These are phyloP conservation scores for Cutaneotrichosporon sp. DNA, from an alignment of 1,284 basidiomycete genomes.

Conservation along the genomic window DNA sequence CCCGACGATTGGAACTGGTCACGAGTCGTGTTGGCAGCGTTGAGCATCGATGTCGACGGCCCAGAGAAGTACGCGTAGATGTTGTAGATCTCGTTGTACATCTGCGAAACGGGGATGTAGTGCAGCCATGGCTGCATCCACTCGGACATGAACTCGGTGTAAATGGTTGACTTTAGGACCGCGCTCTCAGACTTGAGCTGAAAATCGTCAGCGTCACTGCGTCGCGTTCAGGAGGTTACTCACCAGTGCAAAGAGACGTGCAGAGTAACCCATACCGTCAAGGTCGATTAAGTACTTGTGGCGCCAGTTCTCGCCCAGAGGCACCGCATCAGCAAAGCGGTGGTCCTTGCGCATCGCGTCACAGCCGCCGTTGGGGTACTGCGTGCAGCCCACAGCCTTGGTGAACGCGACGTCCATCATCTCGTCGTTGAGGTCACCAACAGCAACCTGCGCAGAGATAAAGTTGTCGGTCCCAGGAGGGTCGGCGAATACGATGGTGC, in stretches of 20 bases:
- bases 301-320: constrained; percentile 81
- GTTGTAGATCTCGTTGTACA: constrained; percentile 88
- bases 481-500: constrained; percentile 73
- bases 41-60: constrained; percentile 63
- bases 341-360: constrained; percentile 66
- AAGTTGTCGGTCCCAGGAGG: constrained; percentile 63
- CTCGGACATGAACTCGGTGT: constrained; percentile 77
- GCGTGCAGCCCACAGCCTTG: constrained; percentile 65
- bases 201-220: constrained; percentile 27
- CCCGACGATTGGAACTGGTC: constrained; percentile 46
- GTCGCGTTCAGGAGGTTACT: constrained; percentile 34
- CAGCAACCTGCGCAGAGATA: constrained; percentile 64
- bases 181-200: constrained; percentile 66
- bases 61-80: constrained; percentile 87
- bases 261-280: constrained; percentile 94
- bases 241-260: constrained; percentile 79
- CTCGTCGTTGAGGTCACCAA: constrained; percentile 67
- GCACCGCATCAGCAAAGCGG: constrained; percentile 72
- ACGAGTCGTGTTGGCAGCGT: constrained; percentile 56
- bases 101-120: constrained; percentile 81
- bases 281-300: constrained; percentile 90
- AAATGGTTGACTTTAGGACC: constrained; percentile 82
- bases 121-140: constrained; percentile 68
- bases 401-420: constrained; percentile 88
- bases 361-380: constrained; percentile 74